Evolutionary conservation across 106 monocot genomes (phyloP).

Genomic region (Dendrobium huoshanense): DNA sequence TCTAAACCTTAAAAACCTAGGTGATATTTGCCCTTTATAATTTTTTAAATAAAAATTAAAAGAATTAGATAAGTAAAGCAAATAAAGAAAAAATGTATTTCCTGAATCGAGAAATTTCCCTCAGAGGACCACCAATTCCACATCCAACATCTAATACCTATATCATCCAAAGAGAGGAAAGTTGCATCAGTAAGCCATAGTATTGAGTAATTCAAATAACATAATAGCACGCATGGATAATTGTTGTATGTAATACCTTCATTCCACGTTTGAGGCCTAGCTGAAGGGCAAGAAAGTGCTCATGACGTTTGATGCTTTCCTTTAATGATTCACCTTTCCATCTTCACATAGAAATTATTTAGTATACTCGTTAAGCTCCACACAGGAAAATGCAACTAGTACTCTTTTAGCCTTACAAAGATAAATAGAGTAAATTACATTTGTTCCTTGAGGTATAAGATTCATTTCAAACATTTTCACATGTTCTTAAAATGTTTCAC

Average conservation of each 20-base stretch:
- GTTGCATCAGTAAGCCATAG: neutral
- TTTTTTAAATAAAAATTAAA: neutral
- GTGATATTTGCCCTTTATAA: neutral
- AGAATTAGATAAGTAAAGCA: neutral
- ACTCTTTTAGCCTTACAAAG: neutral
- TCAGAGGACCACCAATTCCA: conserved; percentile 87
- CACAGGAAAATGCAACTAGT: conserved; percentile 1
- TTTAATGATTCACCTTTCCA: conserved; percentile 89
- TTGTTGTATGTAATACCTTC: conserved; percentile 56
- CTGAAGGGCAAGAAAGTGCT: conserved; percentile 96
- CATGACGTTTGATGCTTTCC: conserved; percentile 95
- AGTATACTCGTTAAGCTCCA: neutral
- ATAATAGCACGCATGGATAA: conserved; percentile 6
- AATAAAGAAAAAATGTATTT: conserved; percentile 11
- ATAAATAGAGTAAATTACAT: neutral
- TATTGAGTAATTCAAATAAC: neutral
- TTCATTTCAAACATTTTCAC: neutral
- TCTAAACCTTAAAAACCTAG: too few relatives aligned
- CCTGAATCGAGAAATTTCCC: conserved; percentile 96
- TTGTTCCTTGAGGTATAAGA: neutral
- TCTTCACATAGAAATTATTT: conserved; percentile 32
- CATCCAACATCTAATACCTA: conserved; percentile 97
- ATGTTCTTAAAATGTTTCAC: conserved; percentile 3
- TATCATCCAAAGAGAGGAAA: neutral
- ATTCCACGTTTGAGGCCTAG: conserved; percentile 82